Base-by-base conservation (phyloP, 495 filamentous ascomycete species). In the Hyaloscypha bicolor region DNA sequence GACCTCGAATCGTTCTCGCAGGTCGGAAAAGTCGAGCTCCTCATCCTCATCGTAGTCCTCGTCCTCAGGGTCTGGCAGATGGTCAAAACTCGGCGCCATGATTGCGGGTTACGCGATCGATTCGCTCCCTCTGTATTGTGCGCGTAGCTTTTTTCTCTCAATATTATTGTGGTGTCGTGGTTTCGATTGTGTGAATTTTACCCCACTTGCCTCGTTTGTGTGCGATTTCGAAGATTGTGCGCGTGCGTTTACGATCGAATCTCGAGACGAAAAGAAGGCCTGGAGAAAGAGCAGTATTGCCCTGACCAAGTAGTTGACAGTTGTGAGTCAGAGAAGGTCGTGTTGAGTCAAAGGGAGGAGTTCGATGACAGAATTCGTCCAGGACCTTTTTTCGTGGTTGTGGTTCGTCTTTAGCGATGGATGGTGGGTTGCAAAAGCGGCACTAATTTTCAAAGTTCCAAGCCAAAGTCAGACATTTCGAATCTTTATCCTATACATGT, bases 21-120 rank as follows among this genome's bases (percentile, higher is more conserved):
- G 85, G 81, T 99, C 95, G 64, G 92, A 93, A 78, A 96, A 93
- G 75, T 99, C 95, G 75, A 97, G 88, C 76, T 97, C 92, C 76
- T 95, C 90, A 72, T 92, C 92, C 74, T 93, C 88, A 69, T 96
- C 93, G 78, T 93, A 91, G 74, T 94, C 90, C 62, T 93, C 90
- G 75, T 96, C 92, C 77, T 93, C 90, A 71, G 92, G 82, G 84
- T 94, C 82, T 85, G 93, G 84, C 68, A 87, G 77, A 59, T 82
- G 79, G 61, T 87, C 84, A 71, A 85, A 87, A 42, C 83, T 83
- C 66, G 84, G 83, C 79, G 83, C 83, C 84, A 87, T 87, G 76
- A 77, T 83, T 72, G 68, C 67, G 70, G 68, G 68, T 72, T 57
- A 30, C 9, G 31, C 33, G 51, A 16, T 60, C 42, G 32, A n/a